Conservation (phyloP, 2,329 filamentous ascomycete species). For the Didymella lethalis region DNA sequence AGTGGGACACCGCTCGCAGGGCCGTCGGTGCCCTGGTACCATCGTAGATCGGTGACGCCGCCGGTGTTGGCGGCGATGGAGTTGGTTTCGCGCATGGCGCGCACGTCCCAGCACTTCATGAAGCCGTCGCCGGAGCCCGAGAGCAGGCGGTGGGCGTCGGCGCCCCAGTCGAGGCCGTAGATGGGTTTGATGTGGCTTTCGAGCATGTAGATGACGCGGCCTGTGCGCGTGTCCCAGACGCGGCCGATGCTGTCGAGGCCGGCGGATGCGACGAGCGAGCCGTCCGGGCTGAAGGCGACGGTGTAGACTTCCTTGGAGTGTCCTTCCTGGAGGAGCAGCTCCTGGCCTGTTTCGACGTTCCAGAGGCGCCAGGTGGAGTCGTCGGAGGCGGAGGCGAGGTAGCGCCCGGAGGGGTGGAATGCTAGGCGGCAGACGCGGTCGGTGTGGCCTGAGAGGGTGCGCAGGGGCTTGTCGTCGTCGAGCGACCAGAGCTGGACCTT, state of each 20-base stretch:
- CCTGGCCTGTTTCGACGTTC: constrained; percentile 86
- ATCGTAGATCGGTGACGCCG: constrained; percentile 89
- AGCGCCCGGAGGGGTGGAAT: constrained; percentile 90
- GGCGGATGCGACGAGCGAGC: constrained; percentile 88
- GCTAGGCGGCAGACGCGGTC: constrained; percentile 90
- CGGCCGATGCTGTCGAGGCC: constrained; percentile 93
- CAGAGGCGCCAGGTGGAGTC: constrained; percentile 97
- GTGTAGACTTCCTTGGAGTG: constrained; percentile 94
- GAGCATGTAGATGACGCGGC: constrained; percentile 93
- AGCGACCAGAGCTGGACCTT: constrained; percentile 91
- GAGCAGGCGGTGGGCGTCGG: constrained; percentile 90
- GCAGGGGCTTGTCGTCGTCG: constrained; percentile 81
- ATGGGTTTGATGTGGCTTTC: constrained; percentile 95
- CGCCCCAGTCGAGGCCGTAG: constrained; percentile 89
- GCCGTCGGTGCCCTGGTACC: constrained; percentile 89
- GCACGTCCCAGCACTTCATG: constrained; percentile 97
- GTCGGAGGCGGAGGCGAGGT: constrained; percentile 90
- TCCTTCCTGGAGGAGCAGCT: constrained; percentile 89
- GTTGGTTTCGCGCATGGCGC: constrained; percentile 83
- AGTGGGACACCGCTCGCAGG: constrained; percentile 69
- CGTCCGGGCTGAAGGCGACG: constrained; percentile 88
- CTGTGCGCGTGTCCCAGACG: constrained; percentile 93
- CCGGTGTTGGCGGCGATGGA: constrained; percentile 91
- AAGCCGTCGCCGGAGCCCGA: constrained; percentile 93
- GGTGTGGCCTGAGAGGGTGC: constrained; percentile 82